Evolutionary conservation across 2,329 filamentous ascomycete genomes (phyloP).

Genomic region (Colletotrichum sp.): DNA sequence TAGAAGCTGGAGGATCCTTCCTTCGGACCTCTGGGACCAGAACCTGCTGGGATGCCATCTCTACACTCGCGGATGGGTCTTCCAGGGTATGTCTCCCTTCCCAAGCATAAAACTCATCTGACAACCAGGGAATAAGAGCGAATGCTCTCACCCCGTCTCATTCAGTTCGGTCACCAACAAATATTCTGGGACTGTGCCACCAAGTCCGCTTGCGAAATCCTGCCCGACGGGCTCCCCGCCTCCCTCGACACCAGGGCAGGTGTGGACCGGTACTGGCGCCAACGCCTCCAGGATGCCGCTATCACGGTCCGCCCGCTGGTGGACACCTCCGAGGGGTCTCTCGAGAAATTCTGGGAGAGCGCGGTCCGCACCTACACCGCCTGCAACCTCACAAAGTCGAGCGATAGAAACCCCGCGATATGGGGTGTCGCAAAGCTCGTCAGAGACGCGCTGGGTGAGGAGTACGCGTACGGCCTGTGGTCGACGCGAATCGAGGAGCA

Average conservation of each 20-base stretch:
- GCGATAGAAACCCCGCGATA: constrained; percentile 21
- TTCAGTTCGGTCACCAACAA: constrained; percentile 24
- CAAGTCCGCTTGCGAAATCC: constrained; percentile 21
- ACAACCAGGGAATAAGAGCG: not conserved
- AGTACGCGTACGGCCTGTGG: constrained; percentile 23
- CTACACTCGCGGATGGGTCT: constrained; percentile 13
- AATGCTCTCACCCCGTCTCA: constrained; percentile 25
- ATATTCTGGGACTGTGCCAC: constrained; percentile 29
- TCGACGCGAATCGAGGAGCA: constrained; percentile 18
- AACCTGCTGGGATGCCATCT: not conserved
- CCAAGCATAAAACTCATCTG: not conserved
- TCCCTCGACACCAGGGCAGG: not conserved
- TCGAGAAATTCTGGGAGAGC: constrained; percentile 22
- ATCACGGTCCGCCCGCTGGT: not conserved
- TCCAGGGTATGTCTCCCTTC: not conserved
- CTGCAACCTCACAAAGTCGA: constrained; percentile 18
- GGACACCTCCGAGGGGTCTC: not conserved
- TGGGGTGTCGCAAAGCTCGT: constrained; percentile 23
- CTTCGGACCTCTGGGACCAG: not conserved
- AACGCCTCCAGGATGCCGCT: not conserved
- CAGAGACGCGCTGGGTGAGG: not conserved
- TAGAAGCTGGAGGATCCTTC: not conserved
- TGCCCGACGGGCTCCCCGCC: constrained; percentile 22
- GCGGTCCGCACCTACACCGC: constrained; percentile 24
- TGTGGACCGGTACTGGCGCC: not conserved